Evolutionary conservation across 2,329 filamentous ascomycete species (phyloP).

Genomic region (Claviceps monticola): DNA sequence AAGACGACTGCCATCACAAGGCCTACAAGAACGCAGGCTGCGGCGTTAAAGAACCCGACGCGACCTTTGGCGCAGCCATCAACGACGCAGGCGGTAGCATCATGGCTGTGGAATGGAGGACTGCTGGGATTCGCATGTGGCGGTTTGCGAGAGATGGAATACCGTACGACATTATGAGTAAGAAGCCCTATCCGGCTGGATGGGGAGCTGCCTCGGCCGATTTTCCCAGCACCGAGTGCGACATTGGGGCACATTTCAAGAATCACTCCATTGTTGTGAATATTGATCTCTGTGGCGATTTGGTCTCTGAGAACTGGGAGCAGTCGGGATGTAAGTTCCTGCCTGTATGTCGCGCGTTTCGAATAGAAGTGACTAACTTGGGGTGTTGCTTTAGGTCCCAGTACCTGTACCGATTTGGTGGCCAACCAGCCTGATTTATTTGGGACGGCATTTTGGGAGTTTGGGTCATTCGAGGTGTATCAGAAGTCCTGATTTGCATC

Average conservation of each 20-base stretch:
- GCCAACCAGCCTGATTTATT: constrained; percentile 42
- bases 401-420: constrained; percentile 43
- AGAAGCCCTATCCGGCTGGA: constrained; percentile 41
- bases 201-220: constrained; percentile 52
- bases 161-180: constrained; percentile 36
- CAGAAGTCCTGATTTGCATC: constrained; percentile 7
- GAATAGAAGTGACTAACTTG: too few relatives aligned
- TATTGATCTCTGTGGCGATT: constrained; percentile 49
- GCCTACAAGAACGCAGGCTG: constrained; percentile 43
- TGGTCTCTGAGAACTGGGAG: constrained; percentile 33
- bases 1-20: constrained; percentile 35
- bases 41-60: constrained; percentile 29
- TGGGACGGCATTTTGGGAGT: constrained; percentile 50
- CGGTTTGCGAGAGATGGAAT: constrained; percentile 36
- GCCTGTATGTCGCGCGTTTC: too few relatives aligned
- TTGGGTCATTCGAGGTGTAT: constrained; percentile 47
- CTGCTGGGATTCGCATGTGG: constrained; percentile 49
- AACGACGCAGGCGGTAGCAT: constrained; percentile 43
- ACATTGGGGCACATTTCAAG: constrained; percentile 43
- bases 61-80: constrained; percentile 36
- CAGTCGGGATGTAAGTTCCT: constrained; percentile 28
- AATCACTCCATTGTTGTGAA: constrained; percentile 55
- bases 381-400: constrained; percentile 25
- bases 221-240: constrained; percentile 49
- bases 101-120: constrained; percentile 47